Evolutionary conservation across 2,329 filamentous ascomycete species (phyloP).

Genomic region (Didymellaceae sp.): DNA sequence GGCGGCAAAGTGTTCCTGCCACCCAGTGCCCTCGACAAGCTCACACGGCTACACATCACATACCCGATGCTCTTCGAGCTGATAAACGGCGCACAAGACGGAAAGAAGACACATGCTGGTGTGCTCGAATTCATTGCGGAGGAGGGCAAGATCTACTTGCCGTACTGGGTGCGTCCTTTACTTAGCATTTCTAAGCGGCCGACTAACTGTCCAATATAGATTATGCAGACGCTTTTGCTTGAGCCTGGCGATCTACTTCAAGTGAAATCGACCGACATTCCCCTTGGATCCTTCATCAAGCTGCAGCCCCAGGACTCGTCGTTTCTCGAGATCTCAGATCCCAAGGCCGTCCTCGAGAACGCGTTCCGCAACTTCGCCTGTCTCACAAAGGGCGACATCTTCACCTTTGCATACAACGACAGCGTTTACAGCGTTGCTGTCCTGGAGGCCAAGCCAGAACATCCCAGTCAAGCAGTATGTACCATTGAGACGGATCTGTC

Average conservation of each 20-base stretch:
- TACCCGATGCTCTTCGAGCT: constrained; percentile 98
- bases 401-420: constrained; percentile 97
- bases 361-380: constrained; percentile 96
- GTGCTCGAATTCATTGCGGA: constrained; percentile 98
- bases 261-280: constrained; percentile 91
- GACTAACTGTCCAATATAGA: constrained; percentile 58
- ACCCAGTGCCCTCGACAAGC: constrained; percentile 94
- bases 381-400: constrained; percentile 89
- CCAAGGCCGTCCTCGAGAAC: constrained; percentile 95
- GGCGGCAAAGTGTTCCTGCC: constrained; percentile 98
- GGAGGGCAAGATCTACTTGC: constrained; percentile 94
- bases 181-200: neutral
- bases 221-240: constrained; percentile 90
- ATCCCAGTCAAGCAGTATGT: constrained; percentile 82
- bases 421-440: constrained; percentile 92
- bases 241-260: constrained; percentile 95
- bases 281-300: constrained; percentile 91
- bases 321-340: constrained; percentile 96
- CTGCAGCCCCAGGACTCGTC: constrained; percentile 90
- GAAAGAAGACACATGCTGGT: constrained; percentile 86
- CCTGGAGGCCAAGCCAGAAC: constrained; percentile 87
- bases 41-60: constrained; percentile 93
- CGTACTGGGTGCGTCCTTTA: constrained; percentile 75
- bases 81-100: constrained; percentile 88
- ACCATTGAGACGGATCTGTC: constrained; percentile 96